A percentile compares a stretch with the other conserved stretches of the same genome.
Evolutionary conservation across 2,329 filamentous ascomycete genomes (phyloP).

Genomic region (Verticillium tricorpus): DNA sequence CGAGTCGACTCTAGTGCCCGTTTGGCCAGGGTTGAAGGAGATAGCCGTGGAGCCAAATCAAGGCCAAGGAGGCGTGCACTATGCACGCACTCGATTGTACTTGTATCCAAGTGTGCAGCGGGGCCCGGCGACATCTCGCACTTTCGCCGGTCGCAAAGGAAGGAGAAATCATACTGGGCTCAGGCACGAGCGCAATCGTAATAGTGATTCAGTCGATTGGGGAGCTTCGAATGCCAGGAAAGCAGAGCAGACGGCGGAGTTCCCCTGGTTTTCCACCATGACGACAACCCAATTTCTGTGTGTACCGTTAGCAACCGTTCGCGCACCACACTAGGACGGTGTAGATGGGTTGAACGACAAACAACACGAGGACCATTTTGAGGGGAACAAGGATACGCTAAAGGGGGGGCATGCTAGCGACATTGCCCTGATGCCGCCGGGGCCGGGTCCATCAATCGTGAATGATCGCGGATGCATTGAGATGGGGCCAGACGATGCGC

Average conservation of each 20-base stretch:
- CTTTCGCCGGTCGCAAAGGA: no score
- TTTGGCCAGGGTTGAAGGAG: not conserved
- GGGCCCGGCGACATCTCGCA: no score
- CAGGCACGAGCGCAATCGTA: not conserved
- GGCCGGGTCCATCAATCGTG: not conserved
- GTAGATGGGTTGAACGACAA: not conserved
- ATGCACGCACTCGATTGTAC: no score
- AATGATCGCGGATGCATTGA: constrained; percentile 11
- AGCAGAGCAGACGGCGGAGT: not conserved
- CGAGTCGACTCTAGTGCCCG: not conserved
- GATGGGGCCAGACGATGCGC: constrained; percentile 10
- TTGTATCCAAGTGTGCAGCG: no score
- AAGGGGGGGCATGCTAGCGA: not conserved
- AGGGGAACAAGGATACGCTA: not conserved
- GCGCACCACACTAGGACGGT: not conserved
- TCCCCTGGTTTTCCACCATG: not conserved
- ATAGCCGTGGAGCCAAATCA: not conserved
- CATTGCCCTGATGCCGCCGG: not conserved
- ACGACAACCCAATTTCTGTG: not conserved
- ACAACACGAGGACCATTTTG: not conserved
- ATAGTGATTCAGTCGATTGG: not conserved
- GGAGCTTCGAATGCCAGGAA: no score
- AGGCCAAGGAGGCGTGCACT: not conserved
- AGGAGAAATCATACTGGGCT: not conserved
- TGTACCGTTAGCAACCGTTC: not conserved